These are phyloP conservation scores for Ganoderma resinaceum DNA, from an alignment of 1,284 basidiomycete species.

Conservation along the genomic window DNA sequence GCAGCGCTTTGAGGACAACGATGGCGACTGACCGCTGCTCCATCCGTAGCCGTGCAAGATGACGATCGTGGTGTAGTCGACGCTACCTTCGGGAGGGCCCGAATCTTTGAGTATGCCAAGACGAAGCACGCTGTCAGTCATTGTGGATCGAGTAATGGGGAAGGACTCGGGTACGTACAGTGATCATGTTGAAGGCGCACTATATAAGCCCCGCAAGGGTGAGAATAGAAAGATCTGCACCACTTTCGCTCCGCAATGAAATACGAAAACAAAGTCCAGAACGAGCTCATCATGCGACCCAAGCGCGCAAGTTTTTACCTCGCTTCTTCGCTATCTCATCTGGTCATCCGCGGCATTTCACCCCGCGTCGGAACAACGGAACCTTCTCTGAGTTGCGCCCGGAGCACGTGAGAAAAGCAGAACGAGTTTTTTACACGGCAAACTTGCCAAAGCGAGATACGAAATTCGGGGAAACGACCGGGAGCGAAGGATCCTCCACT, in stretches of 20 bases:
- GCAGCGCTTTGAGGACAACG: not conserved
- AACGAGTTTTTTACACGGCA: not conserved
- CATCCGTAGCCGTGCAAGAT: constrained; percentile 35
- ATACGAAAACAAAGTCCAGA: not conserved
- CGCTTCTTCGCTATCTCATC: not conserved
- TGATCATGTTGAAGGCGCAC: not conserved
- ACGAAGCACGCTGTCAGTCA: not conserved
- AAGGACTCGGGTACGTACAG: not conserved
- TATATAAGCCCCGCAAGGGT: not conserved
- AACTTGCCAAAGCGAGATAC: not conserved
- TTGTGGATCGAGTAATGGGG: not conserved
- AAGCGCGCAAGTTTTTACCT: not conserved
- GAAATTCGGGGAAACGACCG: not conserved
- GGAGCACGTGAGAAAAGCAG: not conserved
- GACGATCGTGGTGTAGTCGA: constrained; percentile 32
- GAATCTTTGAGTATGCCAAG: constrained; percentile 12
- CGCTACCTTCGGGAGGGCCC: constrained; percentile 16
- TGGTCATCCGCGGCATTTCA: not conserved
- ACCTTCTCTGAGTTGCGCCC: not conserved
- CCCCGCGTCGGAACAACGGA: not conserved
- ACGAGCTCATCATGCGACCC: not conserved
- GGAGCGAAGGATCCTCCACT: not conserved
- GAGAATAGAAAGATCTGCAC: not conserved
- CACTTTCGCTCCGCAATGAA: not conserved
- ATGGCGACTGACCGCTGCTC: constrained; percentile 28